Evolutionary conservation across 2,329 filamentous ascomycete species (phyloP).

Genomic region (Ceratocystis ficicola): DNA sequence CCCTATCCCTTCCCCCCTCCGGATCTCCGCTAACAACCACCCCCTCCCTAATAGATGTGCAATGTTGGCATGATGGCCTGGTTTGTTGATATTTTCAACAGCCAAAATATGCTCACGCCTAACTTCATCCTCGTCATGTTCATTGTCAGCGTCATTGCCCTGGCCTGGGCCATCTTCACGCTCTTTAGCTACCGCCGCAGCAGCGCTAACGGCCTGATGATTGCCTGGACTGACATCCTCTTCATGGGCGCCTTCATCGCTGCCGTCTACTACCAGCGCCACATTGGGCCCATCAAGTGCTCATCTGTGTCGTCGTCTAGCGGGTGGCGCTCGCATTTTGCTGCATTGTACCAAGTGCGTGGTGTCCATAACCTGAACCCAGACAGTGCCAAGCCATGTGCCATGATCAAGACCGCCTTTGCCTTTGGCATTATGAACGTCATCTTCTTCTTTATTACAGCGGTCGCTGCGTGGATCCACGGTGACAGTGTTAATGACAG

Average conservation of each 20-base stretch:
- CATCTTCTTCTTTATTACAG: constrained; percentile 68
- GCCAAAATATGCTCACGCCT: constrained; percentile 46
- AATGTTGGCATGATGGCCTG: constrained; percentile 54
- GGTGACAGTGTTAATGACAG: constrained; percentile 37
- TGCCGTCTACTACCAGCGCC: constrained; percentile 47
- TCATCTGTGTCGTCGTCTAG: constrained; percentile 39
- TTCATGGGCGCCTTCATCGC: constrained; percentile 55
- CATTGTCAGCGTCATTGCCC: constrained; percentile 52
- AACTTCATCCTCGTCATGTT: constrained; percentile 53
- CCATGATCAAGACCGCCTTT: constrained; percentile 84
- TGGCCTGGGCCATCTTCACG: constrained; percentile 52
- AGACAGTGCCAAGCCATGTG: constrained; percentile 61
- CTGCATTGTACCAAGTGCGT: constrained; percentile 46
- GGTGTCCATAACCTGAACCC: constrained; percentile 39
- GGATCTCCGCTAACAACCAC: constrained; percentile 16
- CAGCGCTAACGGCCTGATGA: constrained; percentile 47
- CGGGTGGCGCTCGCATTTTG: constrained; percentile 45
- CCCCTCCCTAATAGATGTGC: constrained; percentile 39
- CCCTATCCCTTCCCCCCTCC: neutral
- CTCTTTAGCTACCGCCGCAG: constrained; percentile 56
- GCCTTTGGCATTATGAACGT: constrained; percentile 83
- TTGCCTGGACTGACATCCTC: constrained; percentile 46
- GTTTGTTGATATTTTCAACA: constrained; percentile 50
- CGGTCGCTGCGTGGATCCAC: constrained; percentile 53
- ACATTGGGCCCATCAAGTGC: constrained; percentile 55